These are phyloP conservation scores for Narthecium ossifragum DNA, from an alignment of 106 monocot species.

Conservation along the genomic window DNA sequence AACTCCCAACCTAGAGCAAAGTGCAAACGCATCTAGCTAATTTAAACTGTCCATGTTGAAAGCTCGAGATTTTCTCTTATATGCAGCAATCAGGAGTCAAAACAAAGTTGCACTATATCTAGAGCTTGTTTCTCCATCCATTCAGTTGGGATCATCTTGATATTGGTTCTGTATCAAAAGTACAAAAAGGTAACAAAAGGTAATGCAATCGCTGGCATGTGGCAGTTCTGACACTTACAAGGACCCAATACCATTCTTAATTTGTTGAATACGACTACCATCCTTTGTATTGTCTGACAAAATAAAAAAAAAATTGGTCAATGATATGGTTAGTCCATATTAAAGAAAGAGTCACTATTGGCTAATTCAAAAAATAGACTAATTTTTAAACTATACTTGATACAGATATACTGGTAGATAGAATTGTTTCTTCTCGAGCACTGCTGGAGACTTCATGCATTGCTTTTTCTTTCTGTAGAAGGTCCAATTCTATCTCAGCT, in stretches of 20 bases:
- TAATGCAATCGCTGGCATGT: no score
- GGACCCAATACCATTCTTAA: constrained; percentile 61
- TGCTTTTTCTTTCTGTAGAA: constrained; percentile 82
- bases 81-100: no score
- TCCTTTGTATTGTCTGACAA: constrained; percentile 42
- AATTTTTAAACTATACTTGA: not conserved
- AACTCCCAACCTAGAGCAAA: no score
- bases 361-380: constrained; percentile 3
- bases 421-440: constrained; percentile 21
- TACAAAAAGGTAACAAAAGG: no score
- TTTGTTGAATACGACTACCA: constrained; percentile 52
- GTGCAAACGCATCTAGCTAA: no score
- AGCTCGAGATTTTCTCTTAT: no score
- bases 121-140: no score
- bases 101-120: no score
- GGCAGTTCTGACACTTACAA: constrained; percentile 51
- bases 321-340: constrained; percentile 6
- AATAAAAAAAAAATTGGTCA: constrained; percentile 2
- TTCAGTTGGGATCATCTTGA: no score
- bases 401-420: constrained; percentile 27
- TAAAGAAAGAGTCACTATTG: not conserved
- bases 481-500: constrained; percentile 87
- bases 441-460: constrained; percentile 29
- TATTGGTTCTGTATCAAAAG: no score
- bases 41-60: no score